Evolutionary conservation across 768 basidiomycete genomes (phyloP), one percentile per base, ranked within the genome.

Genomic region (Hygrocybe punicea): DNA sequence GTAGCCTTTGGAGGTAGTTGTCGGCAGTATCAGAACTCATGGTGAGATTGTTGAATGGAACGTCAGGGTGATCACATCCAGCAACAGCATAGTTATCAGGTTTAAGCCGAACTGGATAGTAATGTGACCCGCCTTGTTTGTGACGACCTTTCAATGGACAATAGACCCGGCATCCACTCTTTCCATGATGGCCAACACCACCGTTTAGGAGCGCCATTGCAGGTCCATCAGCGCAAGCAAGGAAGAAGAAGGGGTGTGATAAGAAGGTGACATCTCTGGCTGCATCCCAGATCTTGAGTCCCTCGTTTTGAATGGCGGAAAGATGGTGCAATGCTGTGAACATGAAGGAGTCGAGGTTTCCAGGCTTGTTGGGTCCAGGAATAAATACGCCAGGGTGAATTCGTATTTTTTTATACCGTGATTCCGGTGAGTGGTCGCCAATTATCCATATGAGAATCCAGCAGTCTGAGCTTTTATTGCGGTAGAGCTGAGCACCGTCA

Each of bases 401-500:
- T 8, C 8, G 4, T 8, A 4, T 29, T 29, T 29, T 29, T 8
- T 29, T 68, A 60, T 74, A 76, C 1, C 66, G 65, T 5, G 52
- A 16, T 16, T 64, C 61, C 0, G 73, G 78, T 0, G 57, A 33
- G 1, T 72, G 53, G 55, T 76, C 69, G 0, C 73, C 11, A 1
- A 80, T 46, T 0, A 79, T 54, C 73, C 73, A 77, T 1, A 78
- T 74, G 37, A 61, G 68, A 16, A 71, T 68, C 70, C 69, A 70
- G 55, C 64, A 64, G 57, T 72, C 68, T 9, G 76, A 68, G 4
- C 11, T 37, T 59, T 77, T 78, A 58, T 62, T 63, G 6, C 55
- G 53, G 57, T 76, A 77, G 2, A 80, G 68, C 56, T 80, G 78
- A 0, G 72, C 69, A 0, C 78, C 75, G 48, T 80, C 72, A 6